Conservation (phyloP, 2,329 filamentous ascomycete genomes). For the Apiospora phragmitis region DNA sequence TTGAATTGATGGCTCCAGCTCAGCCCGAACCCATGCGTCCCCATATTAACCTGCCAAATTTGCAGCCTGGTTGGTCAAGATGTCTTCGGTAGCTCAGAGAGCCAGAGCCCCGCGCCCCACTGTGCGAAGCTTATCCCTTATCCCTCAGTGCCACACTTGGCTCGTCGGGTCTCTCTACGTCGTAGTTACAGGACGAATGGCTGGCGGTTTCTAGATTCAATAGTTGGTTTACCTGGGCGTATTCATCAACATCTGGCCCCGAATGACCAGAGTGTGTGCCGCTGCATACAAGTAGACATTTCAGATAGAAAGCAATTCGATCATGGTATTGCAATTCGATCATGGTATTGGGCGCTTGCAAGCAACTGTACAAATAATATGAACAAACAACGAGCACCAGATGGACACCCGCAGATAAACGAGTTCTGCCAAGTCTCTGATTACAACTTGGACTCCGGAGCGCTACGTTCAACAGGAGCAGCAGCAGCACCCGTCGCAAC, state of each 20-base stretch:
- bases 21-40: background rate
- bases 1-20: background rate
- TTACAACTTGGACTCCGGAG: background rate
- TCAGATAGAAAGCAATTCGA: background rate
- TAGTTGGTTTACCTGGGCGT: too few relatives aligned
- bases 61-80: constrained; percentile 4
- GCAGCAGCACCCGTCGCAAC: background rate
- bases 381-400: background rate
- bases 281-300: too few relatives aligned
- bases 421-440: background rate
- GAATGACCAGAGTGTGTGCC: background rate
- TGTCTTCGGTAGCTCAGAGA: background rate
- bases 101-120: constrained; percentile 1
- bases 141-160: background rate
- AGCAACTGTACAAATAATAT: background rate
- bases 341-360: background rate
- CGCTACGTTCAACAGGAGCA: background rate
- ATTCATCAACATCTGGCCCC: background rate
- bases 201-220: background rate
- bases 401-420: background rate
- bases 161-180: background rate
- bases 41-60: background rate
- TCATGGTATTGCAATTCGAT: background rate
- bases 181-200: background rate
- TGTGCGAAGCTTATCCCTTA: background rate